Conservation (phyloP, 2,329 filamentous ascomycete genomes). For the Diaporthe amygdali region DNA sequence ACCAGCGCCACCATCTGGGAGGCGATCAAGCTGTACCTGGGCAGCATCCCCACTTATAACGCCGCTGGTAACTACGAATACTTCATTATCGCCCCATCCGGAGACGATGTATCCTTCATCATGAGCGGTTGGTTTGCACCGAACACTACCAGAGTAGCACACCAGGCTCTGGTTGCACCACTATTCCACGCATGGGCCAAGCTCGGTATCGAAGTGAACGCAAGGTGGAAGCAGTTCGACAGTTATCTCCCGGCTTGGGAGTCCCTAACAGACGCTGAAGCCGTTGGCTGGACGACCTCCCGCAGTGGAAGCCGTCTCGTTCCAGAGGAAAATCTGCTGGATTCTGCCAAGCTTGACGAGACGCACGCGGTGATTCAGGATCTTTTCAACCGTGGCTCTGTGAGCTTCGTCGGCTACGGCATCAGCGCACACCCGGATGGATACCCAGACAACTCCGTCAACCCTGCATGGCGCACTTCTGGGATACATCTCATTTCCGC, state of each 20-base stretch:
- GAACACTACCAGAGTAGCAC: background rate
- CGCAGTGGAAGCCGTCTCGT: background rate
- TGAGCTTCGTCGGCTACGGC: slow-evolving; percentile 34
- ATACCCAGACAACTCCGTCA: slow-evolving; percentile 44
- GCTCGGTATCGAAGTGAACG: background rate
- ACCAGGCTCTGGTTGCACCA: background rate
- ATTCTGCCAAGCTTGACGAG: slow-evolving; percentile 17
- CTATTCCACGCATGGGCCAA: slow-evolving; percentile 29
- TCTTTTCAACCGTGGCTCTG: slow-evolving; percentile 29
- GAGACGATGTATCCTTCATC: background rate
- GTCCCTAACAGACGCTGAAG: background rate
- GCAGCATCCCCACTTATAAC: slow-evolving; percentile 52
- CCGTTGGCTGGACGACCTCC: background rate
- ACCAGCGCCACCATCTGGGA: slow-evolving; percentile 59
- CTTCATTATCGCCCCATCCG: slow-evolving; percentile 25
- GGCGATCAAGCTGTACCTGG: slow-evolving; percentile 49
- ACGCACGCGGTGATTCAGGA: slow-evolving; percentile 32
- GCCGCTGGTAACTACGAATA: slow-evolving; percentile 54
- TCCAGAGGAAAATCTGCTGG: background rate
- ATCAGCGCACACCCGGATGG: background rate
- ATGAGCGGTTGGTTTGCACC: slow-evolving; percentile 22
- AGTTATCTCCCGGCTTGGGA: background rate
- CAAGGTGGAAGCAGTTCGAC: background rate
- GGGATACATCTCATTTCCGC: slow-evolving; percentile 42
- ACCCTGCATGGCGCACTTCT: slow-evolving; percentile 54